phyloP scores from a whole-genome alignment of 1,284 basidiomycete species.

The Salmacisia buchloeana region DNA sequence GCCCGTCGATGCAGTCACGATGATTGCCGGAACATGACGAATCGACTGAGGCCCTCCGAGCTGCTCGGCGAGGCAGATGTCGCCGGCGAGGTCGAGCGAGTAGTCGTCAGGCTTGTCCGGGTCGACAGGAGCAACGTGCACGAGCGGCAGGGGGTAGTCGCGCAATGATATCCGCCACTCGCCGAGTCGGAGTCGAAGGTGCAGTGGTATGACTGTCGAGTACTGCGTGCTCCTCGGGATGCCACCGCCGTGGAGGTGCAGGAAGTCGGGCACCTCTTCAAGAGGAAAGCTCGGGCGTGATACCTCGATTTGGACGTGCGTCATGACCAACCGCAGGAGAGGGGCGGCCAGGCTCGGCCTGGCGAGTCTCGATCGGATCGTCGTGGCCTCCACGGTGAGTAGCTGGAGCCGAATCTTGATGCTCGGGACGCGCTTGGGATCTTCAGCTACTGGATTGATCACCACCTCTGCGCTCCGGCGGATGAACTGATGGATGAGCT shows the following conservation, averaged over 20 bases:
- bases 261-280: conserved; percentile 62
- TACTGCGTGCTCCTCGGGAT: conserved; percentile 69
- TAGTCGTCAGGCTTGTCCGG: conserved; percentile 20
- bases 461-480: conserved; percentile 39
- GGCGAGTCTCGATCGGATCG: conserved; percentile 73
- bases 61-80: conserved; percentile 85
- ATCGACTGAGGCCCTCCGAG: conserved; percentile 63
- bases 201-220: conserved; percentile 76
- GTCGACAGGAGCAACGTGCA: conserved; percentile 53
- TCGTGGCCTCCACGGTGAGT: conserved; percentile 71
- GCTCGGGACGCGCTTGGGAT: conserved; percentile 55
- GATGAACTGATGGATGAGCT: conserved; percentile 52
- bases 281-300: conserved; percentile 63
- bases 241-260: conserved; percentile 65
- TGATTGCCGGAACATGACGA: conserved; percentile 38
- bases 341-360: conserved; percentile 63
- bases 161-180: conserved; percentile 66
- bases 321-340: conserved; percentile 66
- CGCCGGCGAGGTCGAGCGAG: conserved; percentile 67
- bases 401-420: conserved; percentile 61
- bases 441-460: conserved; percentile 40
- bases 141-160: conserved; percentile 62
- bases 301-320: conserved; percentile 61
- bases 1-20: conserved; percentile 49
- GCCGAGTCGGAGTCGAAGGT: conserved; percentile 67